Evolutionary conservation across 441 rosid genomes (phyloP).

Genomic region (Euphorbia neoarborescens): DNA sequence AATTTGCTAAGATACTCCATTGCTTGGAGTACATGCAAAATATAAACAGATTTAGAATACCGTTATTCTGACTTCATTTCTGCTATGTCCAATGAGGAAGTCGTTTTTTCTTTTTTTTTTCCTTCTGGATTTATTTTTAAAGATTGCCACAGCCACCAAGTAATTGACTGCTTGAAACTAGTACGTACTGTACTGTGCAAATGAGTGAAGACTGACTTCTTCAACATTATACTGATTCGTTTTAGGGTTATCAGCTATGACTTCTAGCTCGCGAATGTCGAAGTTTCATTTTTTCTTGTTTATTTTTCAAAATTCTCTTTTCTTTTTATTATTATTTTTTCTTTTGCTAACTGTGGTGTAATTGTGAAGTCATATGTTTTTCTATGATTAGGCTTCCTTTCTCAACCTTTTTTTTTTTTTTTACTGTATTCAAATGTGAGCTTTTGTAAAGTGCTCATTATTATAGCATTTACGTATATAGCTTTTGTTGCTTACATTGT

Average conservation of each 20-base stretch:
- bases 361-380: not conserved
- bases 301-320: not conserved
- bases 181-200: not conserved
- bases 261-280: not conserved
- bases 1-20: not conserved
- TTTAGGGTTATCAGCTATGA: not conserved
- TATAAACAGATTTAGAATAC: not conserved
- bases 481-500: not conserved
- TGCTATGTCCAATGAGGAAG: not conserved
- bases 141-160: not conserved
- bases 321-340: not conserved
- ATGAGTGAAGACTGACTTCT: not conserved
- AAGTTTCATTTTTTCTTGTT: not conserved
- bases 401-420: not conserved
- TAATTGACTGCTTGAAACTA: not conserved
- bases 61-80: not conserved
- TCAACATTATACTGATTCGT: not conserved
- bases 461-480: too few relatives aligned
- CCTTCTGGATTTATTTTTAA: not conserved
- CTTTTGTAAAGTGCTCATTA: not conserved
- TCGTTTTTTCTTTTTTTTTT: not conserved
- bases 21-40: not conserved
- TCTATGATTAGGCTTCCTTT: not conserved
- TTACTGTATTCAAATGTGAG: not conserved
- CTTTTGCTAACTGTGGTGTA: not conserved